Percentiles rank a stretch among this genome's conserved stretches.
These are phyloP conservation scores for Sordariomycetes sp. DNA, from an alignment of 2,329 filamentous ascomycete genomes.

Conservation along the genomic window DNA sequence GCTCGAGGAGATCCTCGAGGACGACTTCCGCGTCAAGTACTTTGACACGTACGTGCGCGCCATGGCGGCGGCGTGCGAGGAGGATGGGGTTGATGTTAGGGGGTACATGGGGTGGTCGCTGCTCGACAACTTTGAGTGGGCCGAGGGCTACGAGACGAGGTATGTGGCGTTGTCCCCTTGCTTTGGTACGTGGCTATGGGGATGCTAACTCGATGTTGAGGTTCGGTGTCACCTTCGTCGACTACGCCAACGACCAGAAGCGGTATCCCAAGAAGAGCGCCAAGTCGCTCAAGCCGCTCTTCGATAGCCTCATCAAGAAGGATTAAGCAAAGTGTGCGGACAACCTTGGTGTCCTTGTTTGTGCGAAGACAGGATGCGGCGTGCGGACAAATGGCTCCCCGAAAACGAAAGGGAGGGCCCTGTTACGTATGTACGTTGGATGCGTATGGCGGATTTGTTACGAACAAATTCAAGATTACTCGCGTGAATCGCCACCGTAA, in stretches of 20 bases:
- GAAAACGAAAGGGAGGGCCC: background rate
- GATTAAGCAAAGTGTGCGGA: conserved; percentile 17
- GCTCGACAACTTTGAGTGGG: conserved; percentile 87
- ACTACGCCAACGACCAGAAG: conserved; percentile 70
- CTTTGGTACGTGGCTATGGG: too few species aligned
- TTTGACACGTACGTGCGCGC: conserved; percentile 66
- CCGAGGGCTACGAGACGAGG: conserved; percentile 43
- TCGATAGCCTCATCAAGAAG: conserved; percentile 57
- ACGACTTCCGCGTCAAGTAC: conserved; percentile 72
- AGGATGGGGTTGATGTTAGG: conserved; percentile 65
- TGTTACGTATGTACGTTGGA: background rate
- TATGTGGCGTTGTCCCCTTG: background rate
- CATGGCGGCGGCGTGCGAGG: conserved; percentile 56
- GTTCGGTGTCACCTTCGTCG: conserved; percentile 74
- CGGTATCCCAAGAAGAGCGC: conserved; percentile 77
- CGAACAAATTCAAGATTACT: background rate
- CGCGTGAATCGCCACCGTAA: too few species aligned
- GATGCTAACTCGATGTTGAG: conserved; percentile 28
- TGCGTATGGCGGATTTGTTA: background rate
- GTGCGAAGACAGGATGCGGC: background rate
- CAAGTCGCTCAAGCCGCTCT: conserved; percentile 54
- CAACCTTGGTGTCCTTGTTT: background rate
- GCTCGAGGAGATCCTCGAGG: conserved; percentile 57
- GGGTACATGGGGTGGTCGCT: conserved; percentile 82
- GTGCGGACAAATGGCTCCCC: background rate